phyloP scores from a whole-genome alignment of 805 yeast genomes.

The Ogataea dorogensis region DNA sequence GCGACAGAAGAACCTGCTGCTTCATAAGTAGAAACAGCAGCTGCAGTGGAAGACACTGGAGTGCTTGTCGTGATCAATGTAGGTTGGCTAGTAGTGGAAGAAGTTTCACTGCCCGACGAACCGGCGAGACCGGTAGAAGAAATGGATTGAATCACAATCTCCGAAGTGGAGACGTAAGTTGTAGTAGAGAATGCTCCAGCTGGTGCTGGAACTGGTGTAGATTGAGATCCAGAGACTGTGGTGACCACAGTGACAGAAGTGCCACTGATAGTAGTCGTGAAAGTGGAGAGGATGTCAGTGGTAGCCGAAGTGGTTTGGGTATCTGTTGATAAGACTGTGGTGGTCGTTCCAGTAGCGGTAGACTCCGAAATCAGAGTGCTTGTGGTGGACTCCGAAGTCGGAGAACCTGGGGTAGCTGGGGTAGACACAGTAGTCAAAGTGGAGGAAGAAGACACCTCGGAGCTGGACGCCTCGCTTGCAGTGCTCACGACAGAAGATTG shows the following conservation, averaged over 20 bases:
- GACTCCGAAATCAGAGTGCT: neutral
- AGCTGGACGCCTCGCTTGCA: neutral
- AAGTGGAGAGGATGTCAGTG: too few relatives aligned
- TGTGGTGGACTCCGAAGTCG: neutral
- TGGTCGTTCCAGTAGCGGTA: neutral
- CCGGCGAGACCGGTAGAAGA: slow-evolving; percentile 1
- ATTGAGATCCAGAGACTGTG: too few relatives aligned
- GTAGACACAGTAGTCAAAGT: neutral
- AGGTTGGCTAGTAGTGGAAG: slow-evolving; percentile 1
- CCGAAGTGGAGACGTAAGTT: neutral
- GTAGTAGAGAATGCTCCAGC: neutral
- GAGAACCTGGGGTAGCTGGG: neutral
- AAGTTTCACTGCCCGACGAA: slow-evolving; percentile 6
- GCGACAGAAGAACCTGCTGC: slow-evolving; percentile 1
- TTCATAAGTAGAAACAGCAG: slow-evolving; percentile 1
- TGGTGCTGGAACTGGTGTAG: neutral
- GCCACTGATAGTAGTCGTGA: too few relatives aligned
- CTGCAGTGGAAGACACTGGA: neutral
- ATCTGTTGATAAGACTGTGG: too few relatives aligned
- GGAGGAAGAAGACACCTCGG: neutral
- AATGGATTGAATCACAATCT: too few relatives aligned
- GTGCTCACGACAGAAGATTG: too few relatives aligned
- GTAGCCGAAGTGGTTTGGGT: too few relatives aligned
- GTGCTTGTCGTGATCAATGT: neutral
- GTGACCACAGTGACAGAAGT: too few relatives aligned